Percentiles rank a stretch among this genome's conserved stretches.
Conservation (phyloP, 208 protist species). For the Leptomonas pyrrhocoris region DNA sequence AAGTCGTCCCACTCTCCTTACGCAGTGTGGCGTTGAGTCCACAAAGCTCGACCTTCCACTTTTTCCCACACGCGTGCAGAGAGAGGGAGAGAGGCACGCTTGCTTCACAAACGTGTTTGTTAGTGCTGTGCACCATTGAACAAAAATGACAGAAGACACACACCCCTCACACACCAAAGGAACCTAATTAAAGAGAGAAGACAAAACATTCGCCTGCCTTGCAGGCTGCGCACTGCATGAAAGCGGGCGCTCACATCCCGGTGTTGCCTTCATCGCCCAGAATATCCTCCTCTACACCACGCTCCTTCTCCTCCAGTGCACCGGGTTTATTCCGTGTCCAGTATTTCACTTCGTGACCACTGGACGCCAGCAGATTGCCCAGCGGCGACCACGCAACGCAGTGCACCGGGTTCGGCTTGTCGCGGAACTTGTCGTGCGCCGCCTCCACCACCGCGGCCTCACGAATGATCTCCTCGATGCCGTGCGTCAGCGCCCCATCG, state of each 20-base stretch:
- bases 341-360: conserved; percentile 84
- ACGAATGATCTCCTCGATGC: conserved; percentile 59
- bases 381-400: conserved; percentile 81
- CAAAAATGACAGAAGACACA: too few species aligned
- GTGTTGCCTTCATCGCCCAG: conserved; percentile 44
- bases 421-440: conserved; percentile 81
- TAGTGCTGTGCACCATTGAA: too few species aligned
- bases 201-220: too few species aligned
- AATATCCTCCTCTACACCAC: conserved; percentile 71
- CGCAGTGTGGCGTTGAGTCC: too few species aligned
- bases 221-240: too few species aligned
- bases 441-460: conserved; percentile 72
- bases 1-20: too few species aligned
- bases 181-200: too few species aligned
- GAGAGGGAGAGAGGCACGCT: too few species aligned
- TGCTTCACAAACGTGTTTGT: too few species aligned
- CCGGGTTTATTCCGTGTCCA: conserved; percentile 89
- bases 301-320: conserved; percentile 83
- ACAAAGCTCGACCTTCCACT: too few species aligned
- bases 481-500: conserved; percentile 65
- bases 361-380: conserved; percentile 81
- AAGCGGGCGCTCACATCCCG: neutral
- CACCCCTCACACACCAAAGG: too few species aligned
- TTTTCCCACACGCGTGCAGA: too few species aligned
- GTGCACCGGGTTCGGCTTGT: conserved; percentile 80